Base-by-base conservation (phyloP, 441 rosid genomes). In the Capsella rubella region DNA sequence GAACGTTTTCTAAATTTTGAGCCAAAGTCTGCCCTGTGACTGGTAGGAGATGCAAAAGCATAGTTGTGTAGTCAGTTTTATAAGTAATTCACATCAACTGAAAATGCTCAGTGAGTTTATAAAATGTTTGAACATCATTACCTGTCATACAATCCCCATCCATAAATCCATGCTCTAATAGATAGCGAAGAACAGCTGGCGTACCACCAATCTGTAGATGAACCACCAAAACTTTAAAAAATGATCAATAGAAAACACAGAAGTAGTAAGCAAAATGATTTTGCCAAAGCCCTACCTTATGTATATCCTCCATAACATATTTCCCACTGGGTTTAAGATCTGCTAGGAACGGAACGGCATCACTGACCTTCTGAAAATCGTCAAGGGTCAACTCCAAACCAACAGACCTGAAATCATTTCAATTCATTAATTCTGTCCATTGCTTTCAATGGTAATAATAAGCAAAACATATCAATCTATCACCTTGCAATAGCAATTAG, bases 291-390 rank as follows among this genome's bases (percentile, higher is more conserved):
- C 39, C 70, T 54, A 92, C 99, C 98, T 90, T 92, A 69, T 95
- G 98, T 65, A 95, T 62, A 80, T 95, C 98, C 74, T 92, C 99
- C 98, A 95, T 95, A 66, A 95, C 99, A 80, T 90, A 92, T 76
- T 89, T 95, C n/a, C 99, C 99, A 78, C 99, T 95, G 39, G 99
- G 99, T 84, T 90, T 92, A 57, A 95, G 89, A 84, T 95, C 98
- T 8, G 97, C 98, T 67, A 95, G 90, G 80, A 95, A 88, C 4
- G 99, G 99, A 76, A 92, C 90, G 31, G 85, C 81, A 52, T 95
- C 91, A 57, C 98, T 95, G 42, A 95, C 91, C 83, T 89, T 90
- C 87, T 92, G 99, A 83, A 95, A 95, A 81, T 95, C 99, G 73
- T 92, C 93, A 52, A 92, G 92, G 18, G 92, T 84, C 72, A 95